Conservation (phyloP, 345 rosid genomes). For the Populus pruinosa region DNA sequence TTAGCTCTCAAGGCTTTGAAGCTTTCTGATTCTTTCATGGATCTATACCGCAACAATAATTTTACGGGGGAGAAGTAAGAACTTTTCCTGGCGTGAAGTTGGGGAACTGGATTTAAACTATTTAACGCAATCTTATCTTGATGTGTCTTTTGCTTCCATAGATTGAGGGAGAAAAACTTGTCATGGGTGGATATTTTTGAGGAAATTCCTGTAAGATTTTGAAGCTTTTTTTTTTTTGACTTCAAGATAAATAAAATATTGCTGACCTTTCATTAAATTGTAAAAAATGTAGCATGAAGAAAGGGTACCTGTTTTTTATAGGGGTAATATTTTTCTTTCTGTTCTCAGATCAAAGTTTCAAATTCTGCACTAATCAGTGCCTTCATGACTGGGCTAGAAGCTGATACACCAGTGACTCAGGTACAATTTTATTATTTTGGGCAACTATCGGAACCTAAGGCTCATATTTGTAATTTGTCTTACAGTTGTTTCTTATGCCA, state of each 20-base stretch:
- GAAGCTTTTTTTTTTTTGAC: conserved; percentile 2
- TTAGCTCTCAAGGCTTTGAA: conserved; percentile 95
- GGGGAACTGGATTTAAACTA: conserved; percentile 9
- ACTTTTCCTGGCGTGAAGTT: background rate
- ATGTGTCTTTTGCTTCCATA: conserved; percentile 16
- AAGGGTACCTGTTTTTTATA: background rate
- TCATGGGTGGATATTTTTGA: conserved; percentile 99
- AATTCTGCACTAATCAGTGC: conserved; percentile 98
- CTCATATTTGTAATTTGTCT: background rate
- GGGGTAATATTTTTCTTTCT: conserved; percentile 7
- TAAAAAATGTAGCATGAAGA: background rate
- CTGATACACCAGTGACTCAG: conserved; percentile 85
- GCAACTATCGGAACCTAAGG: background rate
- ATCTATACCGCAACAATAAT: conserved; percentile 65
- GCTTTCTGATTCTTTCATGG: conserved; percentile 98
- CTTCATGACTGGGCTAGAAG: conserved; percentile 92
- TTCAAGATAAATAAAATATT: background rate
- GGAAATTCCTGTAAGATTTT: conserved; percentile 88
- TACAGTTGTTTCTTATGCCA: conserved; percentile 19
- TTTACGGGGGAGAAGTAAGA: conserved; percentile 95
- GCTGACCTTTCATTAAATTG: background rate
- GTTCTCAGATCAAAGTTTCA: conserved; percentile 82
- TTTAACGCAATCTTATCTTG: conserved; percentile 4
- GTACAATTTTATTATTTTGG: conserved; percentile 29
- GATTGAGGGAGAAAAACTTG: conserved; percentile 97